These are phyloP conservation scores for Dalbergia oliveri DNA, from an alignment of 306 rosid genomes.

Conservation along the genomic window DNA sequence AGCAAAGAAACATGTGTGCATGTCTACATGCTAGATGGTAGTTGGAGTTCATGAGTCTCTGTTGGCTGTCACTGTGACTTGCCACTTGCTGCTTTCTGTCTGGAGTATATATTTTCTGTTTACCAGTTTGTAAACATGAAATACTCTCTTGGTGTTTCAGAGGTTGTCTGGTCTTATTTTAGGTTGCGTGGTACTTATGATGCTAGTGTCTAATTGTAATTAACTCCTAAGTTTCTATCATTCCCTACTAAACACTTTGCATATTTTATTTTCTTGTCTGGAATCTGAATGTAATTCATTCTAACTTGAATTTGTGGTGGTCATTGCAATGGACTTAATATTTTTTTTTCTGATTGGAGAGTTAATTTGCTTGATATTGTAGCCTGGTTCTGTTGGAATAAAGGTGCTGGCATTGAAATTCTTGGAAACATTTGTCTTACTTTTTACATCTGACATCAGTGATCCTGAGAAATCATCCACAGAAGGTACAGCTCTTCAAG, in stretches of 20 bases:
- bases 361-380: slow-evolving; percentile 62
- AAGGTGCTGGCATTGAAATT: slow-evolving; percentile 89
- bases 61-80: slow-evolving; percentile 12
- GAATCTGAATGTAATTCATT: slow-evolving; percentile 24
- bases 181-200: slow-evolving; percentile 3
- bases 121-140: slow-evolving; percentile 34
- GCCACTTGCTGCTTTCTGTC: slow-evolving; percentile 2
- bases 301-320: slow-evolving; percentile 27
- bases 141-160: background rate
- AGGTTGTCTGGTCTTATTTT: slow-evolving; percentile 23
- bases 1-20: slow-evolving; percentile 14
- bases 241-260: background rate
- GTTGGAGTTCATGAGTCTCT: background rate
- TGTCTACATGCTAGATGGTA: slow-evolving; percentile 6
- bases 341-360: slow-evolving; percentile 47
- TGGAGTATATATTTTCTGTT: slow-evolving; percentile 16
- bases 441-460: slow-evolving; percentile 71
- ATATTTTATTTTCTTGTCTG: slow-evolving; percentile 10
- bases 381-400: slow-evolving; percentile 82
- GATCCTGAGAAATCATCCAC: slow-evolving; percentile 64
- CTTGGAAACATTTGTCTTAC: slow-evolving; percentile 83
- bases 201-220: too few relatives aligned
- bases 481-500: slow-evolving; percentile 71
- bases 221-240: background rate
- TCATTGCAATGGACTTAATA: slow-evolving; percentile 19